Percentiles rank a stretch among this genome's conserved stretches.
phyloP scores from a whole-genome alignment of 306 rosid genomes.

The Parietaria judaica region DNA sequence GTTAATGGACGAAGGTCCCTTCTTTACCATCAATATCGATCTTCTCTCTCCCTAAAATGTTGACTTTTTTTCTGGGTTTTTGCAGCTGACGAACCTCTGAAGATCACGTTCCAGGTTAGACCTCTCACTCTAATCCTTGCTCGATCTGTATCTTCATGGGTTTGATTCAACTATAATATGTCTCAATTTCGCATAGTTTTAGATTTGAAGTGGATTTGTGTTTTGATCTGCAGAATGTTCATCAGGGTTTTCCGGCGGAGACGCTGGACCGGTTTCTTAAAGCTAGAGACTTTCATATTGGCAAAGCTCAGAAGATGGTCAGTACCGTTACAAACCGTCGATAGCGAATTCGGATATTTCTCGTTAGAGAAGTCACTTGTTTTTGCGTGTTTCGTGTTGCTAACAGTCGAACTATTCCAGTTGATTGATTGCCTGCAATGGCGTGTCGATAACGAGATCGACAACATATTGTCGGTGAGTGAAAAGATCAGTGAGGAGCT shows the following conservation, averaged over 20 bases:
- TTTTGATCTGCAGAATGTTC: slow-evolving; percentile 60
- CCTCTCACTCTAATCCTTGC: background rate
- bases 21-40: slow-evolving; percentile 10
- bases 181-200: no score
- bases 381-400: slow-evolving; percentile 17
- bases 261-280: slow-evolving; percentile 67
- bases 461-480: slow-evolving; percentile 73
- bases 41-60: slow-evolving; percentile 23
- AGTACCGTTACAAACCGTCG: slow-evolving; percentile 18
- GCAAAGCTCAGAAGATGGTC: slow-evolving; percentile 92
- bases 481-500: background rate
- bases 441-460: slow-evolving; percentile 80
- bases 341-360: background rate
- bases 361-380: slow-evolving; percentile 10
- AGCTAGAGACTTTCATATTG: slow-evolving; percentile 79
- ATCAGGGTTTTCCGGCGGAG: slow-evolving; percentile 65
- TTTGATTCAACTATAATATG: background rate
- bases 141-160: slow-evolving; percentile 23
- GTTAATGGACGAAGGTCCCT: slow-evolving; percentile 59
- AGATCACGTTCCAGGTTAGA: slow-evolving; percentile 66
- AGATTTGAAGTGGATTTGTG: background rate
- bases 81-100: slow-evolving; percentile 64
- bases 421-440: slow-evolving; percentile 77
- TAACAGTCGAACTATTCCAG: slow-evolving; percentile 42
- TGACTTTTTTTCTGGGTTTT: slow-evolving; percentile 5